Base-by-base conservation (phyloP, 2,329 filamentous ascomycete species). In the Beauveria scarabaeidicola region DNA sequence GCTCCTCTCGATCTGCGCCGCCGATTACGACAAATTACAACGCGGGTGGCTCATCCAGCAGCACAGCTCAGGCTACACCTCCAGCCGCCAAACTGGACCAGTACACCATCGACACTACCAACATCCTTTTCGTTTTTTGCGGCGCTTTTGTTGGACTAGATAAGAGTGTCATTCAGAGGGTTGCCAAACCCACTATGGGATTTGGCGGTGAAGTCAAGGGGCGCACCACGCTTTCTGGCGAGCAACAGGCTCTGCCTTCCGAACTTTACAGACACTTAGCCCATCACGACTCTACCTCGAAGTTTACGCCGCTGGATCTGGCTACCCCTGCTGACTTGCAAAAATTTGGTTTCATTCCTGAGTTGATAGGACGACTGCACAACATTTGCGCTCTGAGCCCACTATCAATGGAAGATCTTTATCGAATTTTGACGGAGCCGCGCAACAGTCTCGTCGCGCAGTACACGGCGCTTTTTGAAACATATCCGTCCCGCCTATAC, bases 91-190 rank as follows among this genome's bases (percentile, higher is more conserved):
- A 83, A 65, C 77, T 81, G 9, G 82, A 85, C 56, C 84, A 86
- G 67, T 87, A 83, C 69, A 86, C 90, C 59, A 87, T 97, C 61
- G 89, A 94, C 67, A 99, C 94, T 0, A 92, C 91, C 64, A 97
- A 97, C 67, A 97, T 99, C 61, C 82, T 99, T 29, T 99, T 99
- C 74, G 91, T 99, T 46, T 96, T 94, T 71, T 95, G 92, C 13
- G 94, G 94, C 19, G 94, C 94, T 19, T 99, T 99, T 70, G 89
- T 95, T 40, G 93, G 92, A 2, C 79, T 97, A 1, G 90, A 97
- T 68, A 96, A 95, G 70, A 82, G 88, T 38, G 84, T 99, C 52
- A 79, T 96, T 61, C 88, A 91, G 61, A 86, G 94, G n/a, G 87
- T 97, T 48, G 88, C 91, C 13, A 91, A 89, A 68, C 82, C 83